phyloP scores from a whole-genome alignment of 495 filamentous ascomycete genomes.

The Cryomyces minteri region DNA sequence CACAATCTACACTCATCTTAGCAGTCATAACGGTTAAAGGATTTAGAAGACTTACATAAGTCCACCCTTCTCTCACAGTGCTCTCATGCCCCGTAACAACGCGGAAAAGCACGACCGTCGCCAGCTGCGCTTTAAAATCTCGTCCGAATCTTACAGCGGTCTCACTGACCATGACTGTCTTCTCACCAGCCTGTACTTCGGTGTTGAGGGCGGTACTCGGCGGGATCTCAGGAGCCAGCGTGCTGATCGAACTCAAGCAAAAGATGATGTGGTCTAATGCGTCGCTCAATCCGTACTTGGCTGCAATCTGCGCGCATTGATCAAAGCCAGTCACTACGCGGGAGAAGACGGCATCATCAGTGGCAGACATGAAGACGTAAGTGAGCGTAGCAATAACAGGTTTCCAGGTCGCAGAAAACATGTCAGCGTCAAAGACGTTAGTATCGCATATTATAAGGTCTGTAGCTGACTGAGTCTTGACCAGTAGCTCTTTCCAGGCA shows the following conservation, averaged over 20 bases:
- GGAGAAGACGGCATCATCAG: constrained; percentile 91
- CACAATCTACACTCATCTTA: constrained; percentile 38
- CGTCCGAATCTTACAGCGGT: constrained; percentile 90
- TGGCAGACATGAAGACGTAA: constrained; percentile 97
- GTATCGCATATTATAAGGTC: constrained; percentile 68
- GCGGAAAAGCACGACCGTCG: constrained; percentile 82
- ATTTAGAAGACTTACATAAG: constrained; percentile 38
- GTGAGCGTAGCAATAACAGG: constrained; percentile 86
- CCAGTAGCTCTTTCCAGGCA: constrained; percentile 83
- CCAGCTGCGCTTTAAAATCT: constrained; percentile 83
- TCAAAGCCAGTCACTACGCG: constrained; percentile 87
- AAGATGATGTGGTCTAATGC: constrained; percentile 82
- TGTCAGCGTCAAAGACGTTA: constrained; percentile 89
- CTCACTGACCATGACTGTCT: constrained; percentile 97
- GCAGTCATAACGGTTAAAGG: constrained; percentile 1
- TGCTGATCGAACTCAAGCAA: constrained; percentile 77
- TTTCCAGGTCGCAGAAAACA: constrained; percentile 94
- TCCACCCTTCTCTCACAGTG: constrained; percentile 63
- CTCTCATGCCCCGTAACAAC: constrained; percentile 71
- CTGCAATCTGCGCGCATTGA: constrained; percentile 87
- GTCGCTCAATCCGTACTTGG: constrained; percentile 66
- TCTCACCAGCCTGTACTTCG: constrained; percentile 79
- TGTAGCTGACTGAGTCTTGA: constrained; percentile 64
- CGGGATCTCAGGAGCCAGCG: constrained; percentile 50
- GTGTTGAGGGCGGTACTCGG: constrained; percentile 85